Conservation (phyloP, 441 rosid species). For the Hura crepitans region DNA sequence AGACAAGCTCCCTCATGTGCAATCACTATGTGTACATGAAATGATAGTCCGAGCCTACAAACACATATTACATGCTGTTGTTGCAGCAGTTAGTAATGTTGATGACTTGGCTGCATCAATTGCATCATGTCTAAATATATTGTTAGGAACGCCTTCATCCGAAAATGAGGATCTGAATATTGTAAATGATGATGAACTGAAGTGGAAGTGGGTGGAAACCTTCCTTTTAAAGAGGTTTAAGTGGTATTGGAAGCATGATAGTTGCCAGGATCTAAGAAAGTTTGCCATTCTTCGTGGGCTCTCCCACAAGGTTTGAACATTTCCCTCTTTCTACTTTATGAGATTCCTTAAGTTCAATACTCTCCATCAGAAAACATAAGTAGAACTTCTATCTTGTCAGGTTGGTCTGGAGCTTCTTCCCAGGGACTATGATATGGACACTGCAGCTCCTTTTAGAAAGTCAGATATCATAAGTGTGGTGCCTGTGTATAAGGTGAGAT, state of each 20-base stretch:
- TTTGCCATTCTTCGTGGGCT: slow-evolving; percentile 62
- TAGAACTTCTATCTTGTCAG: slow-evolving; percentile 28
- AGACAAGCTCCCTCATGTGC: slow-evolving; percentile 63
- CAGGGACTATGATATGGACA: slow-evolving; percentile 58
- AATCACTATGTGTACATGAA: slow-evolving; percentile 69
- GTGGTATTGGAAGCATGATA: slow-evolving; percentile 50
- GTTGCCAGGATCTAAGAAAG: slow-evolving; percentile 55
- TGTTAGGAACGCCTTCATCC: slow-evolving; percentile 46
- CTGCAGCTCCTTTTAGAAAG: slow-evolving; percentile 42
- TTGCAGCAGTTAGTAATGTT: slow-evolving; percentile 37
- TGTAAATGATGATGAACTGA: slow-evolving; percentile 38
- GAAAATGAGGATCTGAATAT: slow-evolving; percentile 29
- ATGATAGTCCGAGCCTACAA: slow-evolving; percentile 68
- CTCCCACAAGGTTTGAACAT: slow-evolving; percentile 48
- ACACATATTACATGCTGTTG: slow-evolving; percentile 51
- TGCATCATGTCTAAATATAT: slow-evolving; percentile 53
- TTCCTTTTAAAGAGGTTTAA: slow-evolving; percentile 52
- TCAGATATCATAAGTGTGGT: slow-evolving; percentile 54
- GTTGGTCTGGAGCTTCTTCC: slow-evolving; percentile 69
- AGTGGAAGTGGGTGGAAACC: slow-evolving; percentile 49
- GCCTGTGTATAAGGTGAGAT: slow-evolving; percentile 58
- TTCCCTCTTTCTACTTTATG: slow-evolving; percentile 15
- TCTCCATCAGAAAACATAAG: slow-evolving; percentile 21
- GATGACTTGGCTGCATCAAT: slow-evolving; percentile 45
- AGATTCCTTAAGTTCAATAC: slow-evolving; percentile 5